Base-by-base conservation (phyloP, 129 eudicot species). In the Artemisia annua region DNA sequence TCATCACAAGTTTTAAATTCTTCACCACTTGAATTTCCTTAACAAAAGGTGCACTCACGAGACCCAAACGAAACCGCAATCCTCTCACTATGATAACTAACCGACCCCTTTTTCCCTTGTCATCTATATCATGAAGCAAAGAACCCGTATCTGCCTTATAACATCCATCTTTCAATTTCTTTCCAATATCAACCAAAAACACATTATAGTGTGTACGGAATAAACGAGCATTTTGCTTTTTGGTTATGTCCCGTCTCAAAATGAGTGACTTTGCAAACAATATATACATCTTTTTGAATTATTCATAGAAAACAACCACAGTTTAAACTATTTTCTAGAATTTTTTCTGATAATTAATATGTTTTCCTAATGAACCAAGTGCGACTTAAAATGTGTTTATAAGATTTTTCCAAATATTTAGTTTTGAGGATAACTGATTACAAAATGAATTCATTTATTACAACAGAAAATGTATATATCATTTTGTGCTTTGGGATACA, bases 91-190 rank as follows among this genome's bases (percentile, higher is more conserved):
- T 86, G 87, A 60, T 77, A 75, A 22, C 85, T 54, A 52, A 83
- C 77, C 20, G 80, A 54, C 1, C 59, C 72, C 75, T 80, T 53
- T 83, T 87, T 70, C 84, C 86, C 66, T 84, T 88, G 1, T 83
- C 85, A 35, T 84, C 86, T 35, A 87, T 79, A 26, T 87, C 92
- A 67, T 87, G 89, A 6, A 84, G 71, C 70, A 87, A 85, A 53
- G 72, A 76, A 13, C 68, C 77, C 1, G 76, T 84, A 48, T 84
- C 87, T n/a, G n/a, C n/a, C n/a, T 76, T 80, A 79, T 87, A 78
- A 15, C 92, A 86, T 51, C 77, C 75, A 8, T 56, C 73, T 66
- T n/a, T 81, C 53, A 84, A 44, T 70, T 73, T 70, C 76, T 52
- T 75, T 32, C 67, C 70, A 50, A 87, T 84, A 2, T 81, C 80